These are phyloP conservation scores for Paecilomyces niveus DNA, from an alignment of 2,329 filamentous ascomycete species.

Conservation along the genomic window DNA sequence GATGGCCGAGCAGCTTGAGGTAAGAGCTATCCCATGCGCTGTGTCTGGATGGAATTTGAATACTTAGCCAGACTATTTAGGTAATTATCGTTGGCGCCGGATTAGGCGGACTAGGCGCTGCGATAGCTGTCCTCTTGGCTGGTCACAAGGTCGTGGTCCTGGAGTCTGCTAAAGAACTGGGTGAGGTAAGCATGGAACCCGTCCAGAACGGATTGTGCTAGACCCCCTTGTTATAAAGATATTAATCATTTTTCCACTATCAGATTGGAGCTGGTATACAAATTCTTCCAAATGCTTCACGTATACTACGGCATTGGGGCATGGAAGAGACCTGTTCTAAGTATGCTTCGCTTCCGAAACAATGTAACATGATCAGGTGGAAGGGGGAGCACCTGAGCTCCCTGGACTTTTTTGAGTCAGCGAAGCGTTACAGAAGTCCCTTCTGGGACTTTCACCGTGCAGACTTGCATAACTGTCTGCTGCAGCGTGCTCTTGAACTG, in stretches of 20 bases:
- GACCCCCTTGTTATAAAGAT: background rate
- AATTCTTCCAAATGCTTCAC: conserved; percentile 32
- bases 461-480: conserved; percentile 52
- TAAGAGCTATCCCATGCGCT: background rate
- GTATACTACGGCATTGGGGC: conserved; percentile 31
- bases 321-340: conserved; percentile 34
- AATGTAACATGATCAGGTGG: conserved; percentile 47
- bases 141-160: conserved; percentile 22
- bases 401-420: conserved; percentile 43
- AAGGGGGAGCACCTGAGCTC: conserved; percentile 43
- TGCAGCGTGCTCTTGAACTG: conserved; percentile 44
- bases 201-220: background rate
- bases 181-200: conserved; percentile 9
- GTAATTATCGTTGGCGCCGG: conserved; percentile 24
- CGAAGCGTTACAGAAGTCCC: conserved; percentile 40
- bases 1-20: background rate
- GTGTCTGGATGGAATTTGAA: background rate
- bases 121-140: conserved; percentile 17
- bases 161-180: conserved; percentile 23
- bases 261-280: conserved; percentile 62
- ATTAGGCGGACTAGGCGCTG: conserved; percentile 22
- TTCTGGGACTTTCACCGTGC: conserved; percentile 57
- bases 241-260: conserved; percentile 2
- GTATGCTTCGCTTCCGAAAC: conserved; percentile 36
- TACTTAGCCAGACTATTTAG: background rate